A percentile compares a stretch with the other conserved stretches of the same genome.
These are phyloP conservation scores for Syzygium grande DNA, from an alignment of 345 rosid species.

Conservation along the genomic window DNA sequence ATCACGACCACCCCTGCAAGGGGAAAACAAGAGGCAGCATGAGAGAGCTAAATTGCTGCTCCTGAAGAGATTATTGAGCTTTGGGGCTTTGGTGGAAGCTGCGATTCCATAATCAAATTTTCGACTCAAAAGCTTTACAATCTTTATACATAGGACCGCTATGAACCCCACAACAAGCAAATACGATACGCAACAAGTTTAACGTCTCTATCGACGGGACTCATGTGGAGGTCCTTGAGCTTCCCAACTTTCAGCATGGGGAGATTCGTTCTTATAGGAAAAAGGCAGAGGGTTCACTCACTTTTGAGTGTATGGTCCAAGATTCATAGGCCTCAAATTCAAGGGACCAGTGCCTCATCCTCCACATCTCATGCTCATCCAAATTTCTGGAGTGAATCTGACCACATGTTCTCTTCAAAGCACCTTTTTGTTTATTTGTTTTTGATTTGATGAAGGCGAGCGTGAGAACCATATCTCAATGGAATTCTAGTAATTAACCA, in stretches of 20 bases:
- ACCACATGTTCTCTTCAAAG: not conserved
- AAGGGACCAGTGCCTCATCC: not conserved
- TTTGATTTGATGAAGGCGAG: not conserved
- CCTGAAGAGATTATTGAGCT: not conserved
- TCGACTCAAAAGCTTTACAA: not conserved
- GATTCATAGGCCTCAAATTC: not conserved
- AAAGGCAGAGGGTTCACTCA: not conserved
- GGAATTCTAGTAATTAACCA: not conserved
- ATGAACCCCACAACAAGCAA: not conserved
- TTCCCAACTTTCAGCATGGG: not conserved
- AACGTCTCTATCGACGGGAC: not conserved
- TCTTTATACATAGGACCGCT: not conserved
- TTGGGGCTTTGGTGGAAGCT: not conserved
- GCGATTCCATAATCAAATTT: not conserved
- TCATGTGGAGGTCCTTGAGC: not conserved
- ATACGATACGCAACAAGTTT: not conserved
- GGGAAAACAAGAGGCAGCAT: not conserved
- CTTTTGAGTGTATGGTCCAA: not conserved
- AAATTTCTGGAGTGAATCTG: not conserved
- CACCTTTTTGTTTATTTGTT: not conserved
- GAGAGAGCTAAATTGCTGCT: not conserved
- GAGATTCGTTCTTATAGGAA: not conserved
- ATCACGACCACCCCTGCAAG: not conserved
- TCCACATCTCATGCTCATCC: not conserved
- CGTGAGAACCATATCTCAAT: not conserved